Evolutionary conservation across 2,329 filamentous ascomycete genomes (phyloP), one percentile per base, ranked within the genome.

Genomic region (Catunica adiposa): DNA sequence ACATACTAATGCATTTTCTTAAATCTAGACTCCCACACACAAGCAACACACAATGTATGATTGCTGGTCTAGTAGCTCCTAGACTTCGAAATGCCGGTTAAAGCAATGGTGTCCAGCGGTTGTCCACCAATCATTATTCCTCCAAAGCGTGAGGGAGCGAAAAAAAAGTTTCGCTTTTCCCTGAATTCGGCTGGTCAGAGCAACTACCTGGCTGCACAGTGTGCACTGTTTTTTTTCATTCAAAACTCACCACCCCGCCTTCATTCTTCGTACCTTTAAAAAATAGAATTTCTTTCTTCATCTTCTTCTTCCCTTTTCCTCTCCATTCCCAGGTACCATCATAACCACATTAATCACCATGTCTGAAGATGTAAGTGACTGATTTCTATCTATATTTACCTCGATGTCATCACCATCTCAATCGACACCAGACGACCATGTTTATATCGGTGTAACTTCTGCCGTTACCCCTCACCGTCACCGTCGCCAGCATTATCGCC

Each of bases 311-410:
- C 59, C 60, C 57, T 60, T 59, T 60, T 59, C 60, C 61, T 60
- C 62, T 62, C 58, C 56, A 60, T 62, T 51, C 58, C 60, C 61
- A 63, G 63, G 62, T 65, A 63, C 34, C 61, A 61, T 54, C 37
- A n/a, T 40, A 53, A 51, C 52, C 53, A 52, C 31, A 69, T 68
- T 67, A 67, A 67, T 73, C 75, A 78, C 70, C 65, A 80, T 80
- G 77, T 69, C 76, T 64, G 76, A 78, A 61, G 75, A 77, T 67
- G 76, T 78, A 71, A 72, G 75, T 69, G 44, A n/a, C 22, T 48
- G 38, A 42, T 34, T 15, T 15, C 38, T 42, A 7, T 48, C 22
- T 25, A n/a, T n/a, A 44, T n/a, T 48, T 48, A 11, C 22, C n/a
- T 25, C 17, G 17, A 23, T 26, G 11, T 48, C 22, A 26, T 25